Conservation (phyloP, 306 rosid genomes). For the Mimosa bimucronata region DNA sequence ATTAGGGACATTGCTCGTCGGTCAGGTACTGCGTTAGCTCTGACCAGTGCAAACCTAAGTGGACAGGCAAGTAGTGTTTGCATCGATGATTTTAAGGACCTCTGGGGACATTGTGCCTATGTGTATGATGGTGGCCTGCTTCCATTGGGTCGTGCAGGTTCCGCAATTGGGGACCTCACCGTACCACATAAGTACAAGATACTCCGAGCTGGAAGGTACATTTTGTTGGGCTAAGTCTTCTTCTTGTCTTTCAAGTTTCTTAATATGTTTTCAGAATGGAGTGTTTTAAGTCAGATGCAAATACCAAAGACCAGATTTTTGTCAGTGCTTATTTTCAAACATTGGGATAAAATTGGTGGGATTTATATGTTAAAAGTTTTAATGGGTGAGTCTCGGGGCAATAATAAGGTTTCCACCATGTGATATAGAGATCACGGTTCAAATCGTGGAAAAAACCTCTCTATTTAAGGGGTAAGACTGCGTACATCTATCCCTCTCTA, state of each 20-base stretch:
- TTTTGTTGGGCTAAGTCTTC: slow-evolving; percentile 10
- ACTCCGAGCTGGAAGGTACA: slow-evolving; percentile 89
- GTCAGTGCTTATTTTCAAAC: not conserved
- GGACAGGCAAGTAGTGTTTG: slow-evolving; percentile 87
- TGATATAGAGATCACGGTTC: no score
- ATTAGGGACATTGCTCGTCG: slow-evolving; percentile 69
- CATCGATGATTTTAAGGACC: slow-evolving; percentile 71
- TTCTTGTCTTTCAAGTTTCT: slow-evolving; percentile 25
- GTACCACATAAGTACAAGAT: slow-evolving; percentile 66
- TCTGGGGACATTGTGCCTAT: slow-evolving; percentile 82
- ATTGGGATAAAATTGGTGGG: slow-evolving; percentile 10
- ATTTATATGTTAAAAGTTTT: not conserved
- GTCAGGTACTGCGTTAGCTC: slow-evolving; percentile 78
- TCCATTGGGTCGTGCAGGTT: slow-evolving; percentile 88
- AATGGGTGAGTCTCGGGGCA: no score
- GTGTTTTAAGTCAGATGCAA: slow-evolving; percentile 8
- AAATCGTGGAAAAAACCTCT: no score
- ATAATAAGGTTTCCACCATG: no score
- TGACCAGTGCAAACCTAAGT: slow-evolving; percentile 87
- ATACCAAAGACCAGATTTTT: slow-evolving; percentile 15
- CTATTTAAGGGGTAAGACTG: no score
- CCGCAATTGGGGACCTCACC: slow-evolving; percentile 83
- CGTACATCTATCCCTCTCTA: no score
- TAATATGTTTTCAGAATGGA: slow-evolving; percentile 3
- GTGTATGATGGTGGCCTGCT: slow-evolving; percentile 84